Conservation (phyloP, 192 early-diverging fungal species). For the Gaertneriomyces sp. region DNA sequence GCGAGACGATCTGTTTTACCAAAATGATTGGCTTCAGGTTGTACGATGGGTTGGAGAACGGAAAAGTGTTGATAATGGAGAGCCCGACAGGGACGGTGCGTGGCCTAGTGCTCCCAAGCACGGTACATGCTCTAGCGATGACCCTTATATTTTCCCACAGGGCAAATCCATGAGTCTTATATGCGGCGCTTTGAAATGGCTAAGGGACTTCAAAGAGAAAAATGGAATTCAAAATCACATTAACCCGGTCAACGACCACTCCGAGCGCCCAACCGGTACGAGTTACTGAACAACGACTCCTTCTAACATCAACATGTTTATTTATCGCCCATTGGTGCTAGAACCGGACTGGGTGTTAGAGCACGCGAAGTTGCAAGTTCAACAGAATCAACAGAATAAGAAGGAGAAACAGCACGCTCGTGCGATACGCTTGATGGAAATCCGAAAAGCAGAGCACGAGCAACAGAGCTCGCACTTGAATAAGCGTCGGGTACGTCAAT, state of each 20-base stretch:
- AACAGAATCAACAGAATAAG: conserved; percentile 20
- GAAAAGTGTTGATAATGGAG: conserved; percentile 80
- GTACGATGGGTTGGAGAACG: conserved; percentile 63
- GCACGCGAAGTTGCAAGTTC: background rate
- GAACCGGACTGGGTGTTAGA: conserved; percentile 18
- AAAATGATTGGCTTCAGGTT: conserved; percentile 29
- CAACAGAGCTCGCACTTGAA: background rate
- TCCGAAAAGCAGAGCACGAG: conserved; percentile 37
- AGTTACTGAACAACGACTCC: background rate
- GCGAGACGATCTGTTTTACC: background rate
- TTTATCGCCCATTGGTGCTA: background rate
- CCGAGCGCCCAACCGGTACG: too few relatives aligned
- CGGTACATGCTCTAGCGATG: background rate
- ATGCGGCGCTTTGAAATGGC: conserved; percentile 81
- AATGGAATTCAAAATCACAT: too few relatives aligned
- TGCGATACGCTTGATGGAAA: conserved; percentile 31
- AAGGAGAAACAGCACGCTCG: conserved; percentile 28
- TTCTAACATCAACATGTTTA: background rate
- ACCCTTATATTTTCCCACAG: conserved; percentile 28
- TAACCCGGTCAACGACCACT: too few relatives aligned
- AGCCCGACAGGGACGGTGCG: conserved; percentile 85
- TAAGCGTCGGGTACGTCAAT: background rate
- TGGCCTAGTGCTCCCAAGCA: background rate
- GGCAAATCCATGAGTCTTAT: conserved; percentile 88
- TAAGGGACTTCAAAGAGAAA: conserved; percentile 45